Evolutionary conservation across 1,284 basidiomycete genomes (phyloP).

Genomic region (Phellopilus nigrolimitatus): DNA sequence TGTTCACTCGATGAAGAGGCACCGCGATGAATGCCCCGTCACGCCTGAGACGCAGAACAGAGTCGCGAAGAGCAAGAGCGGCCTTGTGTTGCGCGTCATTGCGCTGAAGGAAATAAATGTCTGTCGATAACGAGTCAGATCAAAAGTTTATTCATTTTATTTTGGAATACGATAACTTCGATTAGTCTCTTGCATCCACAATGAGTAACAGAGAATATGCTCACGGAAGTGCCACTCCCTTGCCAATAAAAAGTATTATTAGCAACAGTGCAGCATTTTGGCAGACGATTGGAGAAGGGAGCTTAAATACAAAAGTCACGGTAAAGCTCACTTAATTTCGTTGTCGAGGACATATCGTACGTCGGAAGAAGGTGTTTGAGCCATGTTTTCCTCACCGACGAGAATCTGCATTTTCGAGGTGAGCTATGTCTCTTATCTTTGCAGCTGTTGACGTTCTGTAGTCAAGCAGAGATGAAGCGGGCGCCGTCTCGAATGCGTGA

Average conservation of each 20-base stretch:
- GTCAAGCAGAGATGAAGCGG: too few species aligned
- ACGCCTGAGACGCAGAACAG: constrained; percentile 59
- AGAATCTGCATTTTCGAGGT: constrained; percentile 11
- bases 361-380: constrained; percentile 7
- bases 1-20: constrained; percentile 65
- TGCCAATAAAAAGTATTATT: too few species aligned
- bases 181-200: neutral
- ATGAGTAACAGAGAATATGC: constrained; percentile 21
- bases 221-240: constrained; percentile 80
- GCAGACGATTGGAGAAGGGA: too few species aligned
- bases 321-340: constrained; percentile 16
- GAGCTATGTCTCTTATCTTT: too few species aligned
- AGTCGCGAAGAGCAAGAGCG: constrained; percentile 63
- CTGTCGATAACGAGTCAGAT: constrained; percentile 31
- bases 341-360: constrained; percentile 5
- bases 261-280: too few species aligned
- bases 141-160: neutral
- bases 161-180: neutral
- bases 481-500: too few species aligned
- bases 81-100: constrained; percentile 58
- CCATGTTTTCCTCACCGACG: neutral
- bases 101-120: constrained; percentile 72
- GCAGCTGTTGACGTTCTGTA: too few species aligned
- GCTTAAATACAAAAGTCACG: too few species aligned
- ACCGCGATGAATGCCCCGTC: constrained; percentile 76